These are phyloP conservation scores for Tephrocybe sp. DNA, from an alignment of 768 basidiomycete genomes.

Conservation along the genomic window DNA sequence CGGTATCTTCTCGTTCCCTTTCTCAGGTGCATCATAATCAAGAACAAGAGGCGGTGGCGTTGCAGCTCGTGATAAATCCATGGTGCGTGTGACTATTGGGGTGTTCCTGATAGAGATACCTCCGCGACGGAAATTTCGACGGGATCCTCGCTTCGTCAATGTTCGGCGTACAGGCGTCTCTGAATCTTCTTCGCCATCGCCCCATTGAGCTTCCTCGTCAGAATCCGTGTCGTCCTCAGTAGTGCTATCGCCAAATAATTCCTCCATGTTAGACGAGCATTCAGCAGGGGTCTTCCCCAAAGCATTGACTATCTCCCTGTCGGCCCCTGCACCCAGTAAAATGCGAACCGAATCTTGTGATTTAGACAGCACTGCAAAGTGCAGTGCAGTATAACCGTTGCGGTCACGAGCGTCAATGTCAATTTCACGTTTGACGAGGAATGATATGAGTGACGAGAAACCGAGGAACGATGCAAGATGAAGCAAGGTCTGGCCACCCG, in stretches of 20 bases:
- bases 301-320: constrained; percentile 69
- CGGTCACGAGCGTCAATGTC: constrained; percentile 84
- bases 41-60: constrained; percentile 26
- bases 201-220: constrained; percentile 60
- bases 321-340: constrained; percentile 79
- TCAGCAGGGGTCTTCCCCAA: constrained; percentile 71
- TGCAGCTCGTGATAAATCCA: constrained; percentile 28
- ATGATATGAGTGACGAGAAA: constrained; percentile 64
- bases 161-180: constrained; percentile 36
- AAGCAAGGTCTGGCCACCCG: constrained; percentile 81
- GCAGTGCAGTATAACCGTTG: constrained; percentile 88
- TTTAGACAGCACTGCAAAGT: constrained; percentile 73
- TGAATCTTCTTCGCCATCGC: constrained; percentile 68
- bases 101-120: constrained; percentile 26
- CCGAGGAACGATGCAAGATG: constrained; percentile 84
- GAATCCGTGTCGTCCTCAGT: constrained; percentile 23
- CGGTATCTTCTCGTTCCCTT: constrained; percentile 22
- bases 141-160: constrained; percentile 29
- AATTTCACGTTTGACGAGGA: constrained; percentile 68
- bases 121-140: constrained; percentile 29
- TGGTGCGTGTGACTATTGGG: constrained; percentile 22
- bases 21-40: constrained; percentile 13
- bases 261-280: constrained; percentile 38
- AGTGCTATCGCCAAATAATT: constrained; percentile 28
- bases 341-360: constrained; percentile 61